phyloP scores from a whole-genome alignment of 192 early-diverging fungal genomes.

The Mortierella hygrophila region DNA sequence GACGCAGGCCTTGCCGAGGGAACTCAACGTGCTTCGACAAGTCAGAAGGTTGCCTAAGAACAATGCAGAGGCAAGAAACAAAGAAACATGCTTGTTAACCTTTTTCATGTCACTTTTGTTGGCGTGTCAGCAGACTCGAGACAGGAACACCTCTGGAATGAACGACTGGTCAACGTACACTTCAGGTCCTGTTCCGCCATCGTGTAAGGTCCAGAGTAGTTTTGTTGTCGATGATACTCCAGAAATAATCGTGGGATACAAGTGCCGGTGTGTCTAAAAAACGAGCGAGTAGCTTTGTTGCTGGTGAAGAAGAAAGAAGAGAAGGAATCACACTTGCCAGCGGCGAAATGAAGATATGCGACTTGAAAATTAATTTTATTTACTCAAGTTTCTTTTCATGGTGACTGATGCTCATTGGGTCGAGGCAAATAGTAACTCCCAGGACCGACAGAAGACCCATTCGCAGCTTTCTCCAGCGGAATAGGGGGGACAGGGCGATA shows the following conservation, averaged over 20 bases:
- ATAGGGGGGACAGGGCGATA: background rate
- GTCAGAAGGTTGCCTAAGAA: constrained; percentile 32
- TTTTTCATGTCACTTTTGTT: too few species aligned
- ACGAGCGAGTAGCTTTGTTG: too few species aligned
- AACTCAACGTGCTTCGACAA: constrained; percentile 16
- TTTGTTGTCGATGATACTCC: background rate
- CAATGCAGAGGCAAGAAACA: too few species aligned
- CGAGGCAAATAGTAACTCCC: background rate
- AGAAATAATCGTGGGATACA: background rate
- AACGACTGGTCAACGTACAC: constrained; percentile 4
- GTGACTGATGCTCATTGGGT: background rate
- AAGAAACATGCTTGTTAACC: too few species aligned
- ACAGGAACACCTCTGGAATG: too few species aligned
- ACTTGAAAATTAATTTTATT: too few species aligned
- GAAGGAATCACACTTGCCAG: too few species aligned
- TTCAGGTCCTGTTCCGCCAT: constrained; percentile 47
- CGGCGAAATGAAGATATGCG: too few species aligned
- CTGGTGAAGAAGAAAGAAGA: too few species aligned
- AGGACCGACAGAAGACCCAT: background rate
- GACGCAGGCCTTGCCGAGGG: constrained; percentile 62
- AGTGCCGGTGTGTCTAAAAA: too few species aligned
- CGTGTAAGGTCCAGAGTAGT: background rate
- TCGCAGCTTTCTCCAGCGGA: background rate
- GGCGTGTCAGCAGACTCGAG: too few species aligned
- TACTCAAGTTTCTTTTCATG: background rate